phyloP scores from a whole-genome alignment of 148 eudicot species.

The Rhododendron molle region DNA sequence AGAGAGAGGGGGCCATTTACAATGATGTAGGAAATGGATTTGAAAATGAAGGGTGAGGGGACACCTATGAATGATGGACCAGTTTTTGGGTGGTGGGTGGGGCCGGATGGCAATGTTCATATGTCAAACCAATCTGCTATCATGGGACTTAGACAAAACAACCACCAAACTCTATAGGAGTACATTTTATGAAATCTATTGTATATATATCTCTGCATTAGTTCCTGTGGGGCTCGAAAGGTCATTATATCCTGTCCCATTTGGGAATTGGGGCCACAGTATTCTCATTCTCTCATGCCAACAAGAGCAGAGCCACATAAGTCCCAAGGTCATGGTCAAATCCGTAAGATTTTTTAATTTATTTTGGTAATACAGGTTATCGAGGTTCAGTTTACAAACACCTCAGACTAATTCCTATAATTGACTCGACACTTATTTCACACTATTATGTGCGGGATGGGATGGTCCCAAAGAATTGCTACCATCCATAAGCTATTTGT shows the following conservation, averaged over 20 bases:
- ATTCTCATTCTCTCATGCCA: background rate
- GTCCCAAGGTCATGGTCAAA: no score
- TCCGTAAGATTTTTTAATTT: no score
- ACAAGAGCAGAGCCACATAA: background rate
- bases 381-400: no score
- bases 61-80: background rate
- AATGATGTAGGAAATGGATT: background rate
- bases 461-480: no score
- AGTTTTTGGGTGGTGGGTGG: background rate
- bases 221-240: no score
- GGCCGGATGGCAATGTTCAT: background rate
- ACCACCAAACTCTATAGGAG: background rate
- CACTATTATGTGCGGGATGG: no score
- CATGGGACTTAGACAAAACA: background rate
- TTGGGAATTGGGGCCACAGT: background rate
- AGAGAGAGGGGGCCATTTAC: background rate
- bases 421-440: no score
- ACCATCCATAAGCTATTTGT: no score
- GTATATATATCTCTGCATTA: no score
- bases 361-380: no score
- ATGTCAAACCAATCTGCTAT: conserved; percentile 1
- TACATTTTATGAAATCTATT: no score
- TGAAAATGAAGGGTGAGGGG: background rate
- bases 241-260: background rate
- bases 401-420: no score